phyloP scores from a whole-genome alignment of 371 early-diverging fungal genomes.

The Gilbertella persicaria region DNA sequence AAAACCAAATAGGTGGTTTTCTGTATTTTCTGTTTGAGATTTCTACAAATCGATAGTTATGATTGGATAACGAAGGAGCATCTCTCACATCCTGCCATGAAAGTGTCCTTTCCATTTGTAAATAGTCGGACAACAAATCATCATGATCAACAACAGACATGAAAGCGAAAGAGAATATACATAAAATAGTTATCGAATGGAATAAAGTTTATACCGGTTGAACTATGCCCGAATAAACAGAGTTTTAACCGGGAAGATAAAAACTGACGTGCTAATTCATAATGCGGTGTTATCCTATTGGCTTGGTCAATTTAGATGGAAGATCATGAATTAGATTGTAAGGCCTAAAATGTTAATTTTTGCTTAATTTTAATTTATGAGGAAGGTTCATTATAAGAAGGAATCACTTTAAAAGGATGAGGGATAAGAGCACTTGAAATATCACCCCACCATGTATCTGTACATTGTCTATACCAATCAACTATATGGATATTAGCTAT shows the following conservation, averaged over 20 bases:
- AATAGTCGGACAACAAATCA: background rate
- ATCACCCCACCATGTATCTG: conserved; percentile 68
- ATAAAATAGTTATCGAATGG: too few relatives aligned
- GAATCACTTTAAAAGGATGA: conserved; percentile 57
- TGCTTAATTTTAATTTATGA: too few relatives aligned
- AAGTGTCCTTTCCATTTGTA: conserved; percentile 3
- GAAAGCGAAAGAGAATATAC: too few relatives aligned
- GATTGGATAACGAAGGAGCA: background rate
- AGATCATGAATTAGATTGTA: too few relatives aligned
- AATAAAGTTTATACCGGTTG: too few relatives aligned
- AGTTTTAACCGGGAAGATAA: too few relatives aligned
- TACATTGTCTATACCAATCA: conserved; percentile 63
- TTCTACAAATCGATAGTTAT: conserved; percentile 12
- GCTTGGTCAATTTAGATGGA: too few relatives aligned
- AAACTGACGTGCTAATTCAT: too few relatives aligned
- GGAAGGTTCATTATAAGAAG: conserved; percentile 27
- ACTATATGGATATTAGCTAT: conserved; percentile 28
- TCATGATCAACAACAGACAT: too few relatives aligned
- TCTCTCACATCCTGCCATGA: conserved; percentile 16
- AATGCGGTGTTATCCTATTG: too few relatives aligned
- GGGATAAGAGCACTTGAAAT: conserved; percentile 52
- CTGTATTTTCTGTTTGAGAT: conserved; percentile 16
- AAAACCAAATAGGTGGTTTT: conserved; percentile 23
- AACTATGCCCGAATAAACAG: too few relatives aligned
- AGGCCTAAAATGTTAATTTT: too few relatives aligned